Conservation (phyloP, 176 grass and related monocot species). For the Bolboschoenus planiculmis region DNA sequence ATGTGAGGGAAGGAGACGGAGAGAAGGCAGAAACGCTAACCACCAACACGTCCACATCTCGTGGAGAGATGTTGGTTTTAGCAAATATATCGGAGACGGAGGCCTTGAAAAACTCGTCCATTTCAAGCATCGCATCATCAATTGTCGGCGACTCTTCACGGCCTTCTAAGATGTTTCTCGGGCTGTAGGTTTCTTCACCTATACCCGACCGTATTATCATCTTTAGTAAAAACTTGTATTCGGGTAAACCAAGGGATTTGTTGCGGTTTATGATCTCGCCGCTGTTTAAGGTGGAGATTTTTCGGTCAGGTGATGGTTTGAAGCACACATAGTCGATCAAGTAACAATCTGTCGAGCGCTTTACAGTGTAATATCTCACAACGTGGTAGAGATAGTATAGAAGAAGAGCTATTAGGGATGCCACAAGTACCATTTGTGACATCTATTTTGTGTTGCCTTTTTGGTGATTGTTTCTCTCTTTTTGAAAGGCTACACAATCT, state of each 20-base stretch:
- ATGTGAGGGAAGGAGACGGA: conserved; percentile 45
- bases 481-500: background rate
- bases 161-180: conserved; percentile 28
- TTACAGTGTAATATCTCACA: background rate
- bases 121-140: conserved; percentile 37
- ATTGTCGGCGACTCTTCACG: conserved; percentile 21
- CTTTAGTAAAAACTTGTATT: conserved; percentile 26
- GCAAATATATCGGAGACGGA: conserved; percentile 49
- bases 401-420: conserved; percentile 6
- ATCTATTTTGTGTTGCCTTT: background rate
- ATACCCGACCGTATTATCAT: conserved; percentile 27
- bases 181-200: conserved; percentile 26
- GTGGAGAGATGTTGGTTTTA: conserved; percentile 33
- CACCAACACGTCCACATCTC: conserved; percentile 45
- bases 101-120: conserved; percentile 38
- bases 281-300: conserved; percentile 12
- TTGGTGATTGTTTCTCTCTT: background rate
- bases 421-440: background rate
- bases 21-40: conserved; percentile 60
- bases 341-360: background rate
- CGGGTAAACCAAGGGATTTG: conserved; percentile 13
- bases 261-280: conserved; percentile 18
- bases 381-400: conserved; percentile 18
- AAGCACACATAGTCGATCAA: conserved; percentile 32
- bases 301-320: conserved; percentile 26